Percentiles rank a stretch among this genome's conserved stretches.
Conservation (phyloP, 73 alveolate species). For the Strombidium stylifer region DNA sequence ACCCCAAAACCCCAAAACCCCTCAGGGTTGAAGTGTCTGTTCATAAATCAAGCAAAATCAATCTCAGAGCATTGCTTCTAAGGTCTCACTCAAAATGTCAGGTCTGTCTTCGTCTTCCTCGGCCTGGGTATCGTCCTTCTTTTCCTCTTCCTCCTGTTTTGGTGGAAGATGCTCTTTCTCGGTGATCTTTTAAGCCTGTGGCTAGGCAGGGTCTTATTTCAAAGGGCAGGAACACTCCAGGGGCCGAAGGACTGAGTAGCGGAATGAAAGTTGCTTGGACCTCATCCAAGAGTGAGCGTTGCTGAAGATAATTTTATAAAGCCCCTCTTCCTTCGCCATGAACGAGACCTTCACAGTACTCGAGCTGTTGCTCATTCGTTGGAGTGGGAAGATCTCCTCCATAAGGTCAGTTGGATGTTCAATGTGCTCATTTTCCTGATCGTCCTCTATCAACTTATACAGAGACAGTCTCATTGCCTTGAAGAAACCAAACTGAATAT, state of each 20-base stretch:
- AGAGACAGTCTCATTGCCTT: slow-evolving; percentile 39
- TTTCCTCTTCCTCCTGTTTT: not conserved
- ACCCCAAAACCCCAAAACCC: too few species aligned
- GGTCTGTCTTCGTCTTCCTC: not conserved
- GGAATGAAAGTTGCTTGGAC: slow-evolving; percentile 62
- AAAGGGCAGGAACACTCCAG: too few species aligned
- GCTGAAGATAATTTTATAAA: slow-evolving; percentile 73
- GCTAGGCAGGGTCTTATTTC: too few species aligned
- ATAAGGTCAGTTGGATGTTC: too few species aligned
- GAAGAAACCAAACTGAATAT: slow-evolving; percentile 67
- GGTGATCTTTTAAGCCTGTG: too few species aligned
- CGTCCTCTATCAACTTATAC: slow-evolving; percentile 41
- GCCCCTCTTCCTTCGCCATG: slow-evolving; percentile 77
- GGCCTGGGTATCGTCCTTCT: not conserved
- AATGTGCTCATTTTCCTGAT: slow-evolving; percentile 38
- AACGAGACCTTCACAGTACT: slow-evolving; percentile 67
- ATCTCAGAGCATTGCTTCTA: not conserved
- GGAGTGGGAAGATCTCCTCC: slow-evolving; percentile 48
- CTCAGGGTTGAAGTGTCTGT: too few species aligned
- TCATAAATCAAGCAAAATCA: not conserved
- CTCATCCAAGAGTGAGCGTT: slow-evolving; percentile 88
- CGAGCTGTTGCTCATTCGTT: slow-evolving; percentile 20
- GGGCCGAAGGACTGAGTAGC: slow-evolving; percentile 61
- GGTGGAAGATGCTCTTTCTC: too few species aligned
- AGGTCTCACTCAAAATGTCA: not conserved